These are phyloP conservation scores for Coelastrella sp. DNA, from an alignment of 139 green algal species.

Conservation along the genomic window DNA sequence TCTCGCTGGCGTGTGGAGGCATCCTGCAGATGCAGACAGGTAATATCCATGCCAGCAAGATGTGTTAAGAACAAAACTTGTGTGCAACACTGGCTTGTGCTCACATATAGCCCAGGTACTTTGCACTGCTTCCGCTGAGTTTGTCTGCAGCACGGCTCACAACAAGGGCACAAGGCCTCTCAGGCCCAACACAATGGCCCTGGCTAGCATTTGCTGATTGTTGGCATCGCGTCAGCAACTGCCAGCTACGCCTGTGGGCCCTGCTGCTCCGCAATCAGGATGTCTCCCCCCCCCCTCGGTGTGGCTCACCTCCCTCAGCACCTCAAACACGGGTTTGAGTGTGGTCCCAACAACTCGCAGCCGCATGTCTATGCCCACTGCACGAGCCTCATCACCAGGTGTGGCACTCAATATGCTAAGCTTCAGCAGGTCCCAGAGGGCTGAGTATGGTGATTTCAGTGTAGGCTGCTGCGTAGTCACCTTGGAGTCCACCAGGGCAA, in stretches of 20 bases:
- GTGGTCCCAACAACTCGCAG: not conserved
- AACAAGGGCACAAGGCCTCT: too few species aligned
- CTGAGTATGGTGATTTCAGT: constrained; percentile 14
- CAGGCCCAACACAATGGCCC: too few species aligned
- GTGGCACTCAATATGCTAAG: not conserved
- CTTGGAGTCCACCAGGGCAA: constrained; percentile 13
- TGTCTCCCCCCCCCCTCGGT: not conserved
- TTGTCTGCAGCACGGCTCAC: too few species aligned
- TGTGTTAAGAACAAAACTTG: not conserved
- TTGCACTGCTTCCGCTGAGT: too few species aligned
- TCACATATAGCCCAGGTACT: too few species aligned
- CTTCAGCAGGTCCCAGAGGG: constrained; percentile 27
- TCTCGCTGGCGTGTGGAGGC: constrained; percentile 2
- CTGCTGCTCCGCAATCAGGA: too few species aligned
- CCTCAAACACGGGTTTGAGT: constrained; percentile 1
- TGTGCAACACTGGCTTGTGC: too few species aligned
- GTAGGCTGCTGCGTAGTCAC: constrained; percentile 11
- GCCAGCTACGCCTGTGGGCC: too few species aligned
- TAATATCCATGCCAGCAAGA: not conserved
- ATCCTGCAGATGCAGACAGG: constrained; percentile 7
- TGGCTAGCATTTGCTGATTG: too few species aligned
- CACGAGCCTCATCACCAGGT: constrained; percentile 6
- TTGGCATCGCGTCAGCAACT: too few species aligned
- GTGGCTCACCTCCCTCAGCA: constrained; percentile 17
- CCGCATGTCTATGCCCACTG: constrained; percentile 22